Conservation (phyloP, 306 rosid species). For the Gastrolobium bilobum region DNA sequence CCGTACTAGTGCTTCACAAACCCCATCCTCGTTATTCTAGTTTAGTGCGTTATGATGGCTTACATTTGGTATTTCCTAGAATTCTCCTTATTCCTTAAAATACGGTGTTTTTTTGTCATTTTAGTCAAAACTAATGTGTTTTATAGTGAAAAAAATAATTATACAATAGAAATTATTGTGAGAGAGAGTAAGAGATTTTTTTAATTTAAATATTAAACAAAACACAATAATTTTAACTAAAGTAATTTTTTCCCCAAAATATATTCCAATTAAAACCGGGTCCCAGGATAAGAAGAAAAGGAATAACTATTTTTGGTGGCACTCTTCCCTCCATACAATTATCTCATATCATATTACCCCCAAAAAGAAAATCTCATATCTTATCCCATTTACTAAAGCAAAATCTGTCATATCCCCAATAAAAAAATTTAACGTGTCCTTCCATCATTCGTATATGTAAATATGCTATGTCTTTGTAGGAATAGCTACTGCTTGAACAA, state of each 20-base stretch:
- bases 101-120: not conserved
- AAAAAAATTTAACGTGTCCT: not conserved
- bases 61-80: not conserved
- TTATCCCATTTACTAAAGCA: not conserved
- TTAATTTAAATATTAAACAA: too few relatives aligned
- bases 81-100: not conserved
- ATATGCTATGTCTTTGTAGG: not conserved
- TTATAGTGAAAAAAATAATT: too few relatives aligned
- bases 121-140: too few relatives aligned
- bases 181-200: too few relatives aligned
- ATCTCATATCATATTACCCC: too few relatives aligned
- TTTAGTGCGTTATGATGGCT: conserved; percentile 33
- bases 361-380: not conserved
- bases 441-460: not conserved
- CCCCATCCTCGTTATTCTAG: not conserved
- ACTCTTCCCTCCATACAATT: too few relatives aligned
- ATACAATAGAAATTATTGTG: too few relatives aligned
- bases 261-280: not conserved
- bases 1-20: not conserved
- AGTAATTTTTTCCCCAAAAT: too few relatives aligned
- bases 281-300: not conserved
- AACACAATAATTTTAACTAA: too few relatives aligned
- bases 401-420: not conserved
- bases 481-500: not conserved
- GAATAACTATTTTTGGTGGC: too few relatives aligned